A percentile compares a stretch with the other conserved stretches of the same genome.
Evolutionary conservation across 495 filamentous ascomycete species (phyloP).

Genomic region (Apiosordaria backusii): DNA sequence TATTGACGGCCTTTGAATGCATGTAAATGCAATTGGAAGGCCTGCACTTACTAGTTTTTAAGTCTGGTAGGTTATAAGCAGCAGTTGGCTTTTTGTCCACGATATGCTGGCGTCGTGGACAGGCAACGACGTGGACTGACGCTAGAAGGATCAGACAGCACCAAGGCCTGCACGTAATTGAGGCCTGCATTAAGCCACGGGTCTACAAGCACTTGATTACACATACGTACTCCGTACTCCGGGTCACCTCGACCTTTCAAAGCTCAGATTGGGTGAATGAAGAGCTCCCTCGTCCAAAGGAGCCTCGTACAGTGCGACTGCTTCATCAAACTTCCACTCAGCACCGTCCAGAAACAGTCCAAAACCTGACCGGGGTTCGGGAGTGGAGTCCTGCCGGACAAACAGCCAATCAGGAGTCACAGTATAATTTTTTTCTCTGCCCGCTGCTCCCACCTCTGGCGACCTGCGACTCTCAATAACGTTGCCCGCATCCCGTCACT

Average conservation of each 20-base stretch:
- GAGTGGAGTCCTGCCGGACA: neutral
- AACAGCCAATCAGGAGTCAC: neutral
- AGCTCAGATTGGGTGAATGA: neutral
- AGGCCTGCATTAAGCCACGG: neutral
- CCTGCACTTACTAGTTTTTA: too few relatives aligned
- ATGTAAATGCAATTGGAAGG: too few relatives aligned
- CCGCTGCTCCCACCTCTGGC: conserved; percentile 7
- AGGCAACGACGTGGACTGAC: neutral
- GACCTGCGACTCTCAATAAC: conserved; percentile 11
- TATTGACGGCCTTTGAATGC: too few relatives aligned
- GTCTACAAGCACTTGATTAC: neutral
- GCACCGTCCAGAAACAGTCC: neutral
- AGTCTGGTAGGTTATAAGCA: too few relatives aligned
- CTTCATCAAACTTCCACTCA: neutral
- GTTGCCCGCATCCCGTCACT: conserved; percentile 16
- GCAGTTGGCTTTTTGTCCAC: too few relatives aligned
- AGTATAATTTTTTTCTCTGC: neutral
- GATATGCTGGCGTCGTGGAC: neutral
- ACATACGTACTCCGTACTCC: neutral
- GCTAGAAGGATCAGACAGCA: neutral
- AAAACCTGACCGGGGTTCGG: neutral
- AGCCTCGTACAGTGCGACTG: neutral
- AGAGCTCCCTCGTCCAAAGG: neutral
- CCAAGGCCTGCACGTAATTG: neutral
- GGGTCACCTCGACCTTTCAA: neutral